Conservation (phyloP, 2,329 filamentous ascomycete species). For the Hypoxylon sp. region DNA sequence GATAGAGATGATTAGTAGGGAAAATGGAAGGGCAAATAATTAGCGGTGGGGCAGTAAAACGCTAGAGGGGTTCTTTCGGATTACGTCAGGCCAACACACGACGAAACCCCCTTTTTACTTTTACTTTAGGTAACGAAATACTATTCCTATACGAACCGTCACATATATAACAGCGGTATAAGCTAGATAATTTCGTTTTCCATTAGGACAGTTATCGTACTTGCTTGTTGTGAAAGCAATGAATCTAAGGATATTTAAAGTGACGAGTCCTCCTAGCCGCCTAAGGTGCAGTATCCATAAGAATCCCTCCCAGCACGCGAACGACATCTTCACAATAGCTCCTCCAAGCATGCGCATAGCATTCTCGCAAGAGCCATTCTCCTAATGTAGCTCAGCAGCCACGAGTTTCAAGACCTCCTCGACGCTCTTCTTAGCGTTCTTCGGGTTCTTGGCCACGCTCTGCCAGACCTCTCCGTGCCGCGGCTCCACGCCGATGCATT, state of each 20-base stretch:
- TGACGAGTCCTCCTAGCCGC: background rate
- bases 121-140: too few relatives aligned
- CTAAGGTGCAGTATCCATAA: too few relatives aligned
- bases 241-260: background rate
- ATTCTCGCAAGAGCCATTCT: background rate
- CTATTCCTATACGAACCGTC: too few relatives aligned
- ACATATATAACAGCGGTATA: too few relatives aligned
- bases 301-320: background rate
- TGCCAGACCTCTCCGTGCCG: constrained; percentile 95
- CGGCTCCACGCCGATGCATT: constrained; percentile 86
- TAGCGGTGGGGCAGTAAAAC: constrained; percentile 43
- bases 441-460: constrained; percentile 83
- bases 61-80: background rate
- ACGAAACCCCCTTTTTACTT: background rate
- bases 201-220: background rate
- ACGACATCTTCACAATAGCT: background rate
- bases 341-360: background rate
- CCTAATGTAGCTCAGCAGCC: constrained; percentile 56
- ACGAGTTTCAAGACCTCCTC: constrained; percentile 89
- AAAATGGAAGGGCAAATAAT: constrained; percentile 25
- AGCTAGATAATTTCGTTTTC: too few relatives aligned
- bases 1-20: background rate
- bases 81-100: background rate
- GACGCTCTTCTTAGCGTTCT: constrained; percentile 77
- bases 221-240: background rate